These are phyloP conservation scores for Gnaphalium uliginosum DNA, from an alignment of 129 eudicot genomes.

Conservation along the genomic window DNA sequence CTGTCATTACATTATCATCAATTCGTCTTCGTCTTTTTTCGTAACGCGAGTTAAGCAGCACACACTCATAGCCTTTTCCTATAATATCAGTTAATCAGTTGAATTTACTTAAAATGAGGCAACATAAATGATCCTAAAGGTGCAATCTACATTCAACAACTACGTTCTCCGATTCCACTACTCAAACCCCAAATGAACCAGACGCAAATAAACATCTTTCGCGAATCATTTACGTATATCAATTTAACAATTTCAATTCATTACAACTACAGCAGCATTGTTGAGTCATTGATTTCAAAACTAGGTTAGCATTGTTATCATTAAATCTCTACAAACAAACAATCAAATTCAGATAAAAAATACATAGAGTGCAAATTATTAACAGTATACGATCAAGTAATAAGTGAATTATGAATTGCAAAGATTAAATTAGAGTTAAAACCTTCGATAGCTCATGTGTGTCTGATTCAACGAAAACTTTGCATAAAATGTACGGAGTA, in stretches of 20 bases:
- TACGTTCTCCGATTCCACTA: background rate
- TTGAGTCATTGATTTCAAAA: background rate
- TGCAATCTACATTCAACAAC: background rate
- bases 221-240: background rate
- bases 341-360: background rate
- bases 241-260: background rate
- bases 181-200: background rate
- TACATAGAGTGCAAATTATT: background rate
- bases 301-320: background rate
- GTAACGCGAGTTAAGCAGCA: background rate
- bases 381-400: background rate
- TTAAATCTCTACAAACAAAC: background rate
- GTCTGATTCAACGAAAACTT: background rate
- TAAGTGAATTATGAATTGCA: background rate
- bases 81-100: background rate
- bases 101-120: background rate
- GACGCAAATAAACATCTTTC: background rate
- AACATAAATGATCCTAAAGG: background rate
- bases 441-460: background rate
- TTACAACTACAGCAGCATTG: background rate
- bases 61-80: background rate
- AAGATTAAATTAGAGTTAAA: too few species aligned
- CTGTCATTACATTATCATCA: background rate
- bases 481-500: background rate
- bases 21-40: background rate